Percentiles rank a stretch among this genome's conserved stretches.
Evolutionary conservation across 352 stramenopile species (phyloP).

Genomic region (Halophytophthora polymorphica): DNA sequence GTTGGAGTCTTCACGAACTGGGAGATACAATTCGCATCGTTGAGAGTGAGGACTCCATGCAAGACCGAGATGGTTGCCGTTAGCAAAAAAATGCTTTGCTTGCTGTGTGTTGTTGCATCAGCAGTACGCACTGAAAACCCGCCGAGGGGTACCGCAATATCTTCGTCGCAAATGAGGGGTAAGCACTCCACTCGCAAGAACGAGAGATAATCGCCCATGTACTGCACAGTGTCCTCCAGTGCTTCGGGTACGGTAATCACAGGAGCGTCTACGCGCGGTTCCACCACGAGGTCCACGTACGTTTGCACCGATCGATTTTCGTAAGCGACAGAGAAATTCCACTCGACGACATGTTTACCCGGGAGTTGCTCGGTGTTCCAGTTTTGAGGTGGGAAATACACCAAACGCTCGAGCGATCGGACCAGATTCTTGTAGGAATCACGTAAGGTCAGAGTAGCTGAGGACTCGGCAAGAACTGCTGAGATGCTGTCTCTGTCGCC

Average conservation of each 20-base stretch:
- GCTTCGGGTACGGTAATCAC: conserved; percentile 38
- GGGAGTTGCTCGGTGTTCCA: conserved; percentile 40
- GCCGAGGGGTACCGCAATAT: conserved; percentile 25
- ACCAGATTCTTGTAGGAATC: conserved; percentile 15
- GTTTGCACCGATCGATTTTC: conserved; percentile 21
- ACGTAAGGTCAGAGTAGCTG: conserved; percentile 7
- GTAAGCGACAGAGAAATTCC: conserved; percentile 38
- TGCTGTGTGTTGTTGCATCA: conserved; percentile 12
- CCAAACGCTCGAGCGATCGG: conserved; percentile 18
- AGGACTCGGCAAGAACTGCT: background rate
- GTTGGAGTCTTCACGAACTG: conserved; percentile 6
- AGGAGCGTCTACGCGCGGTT: conserved; percentile 27
- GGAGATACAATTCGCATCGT: conserved; percentile 26
- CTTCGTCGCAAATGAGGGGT: conserved; percentile 43
- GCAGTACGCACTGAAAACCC: conserved; percentile 37
- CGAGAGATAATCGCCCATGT: conserved; percentile 43
- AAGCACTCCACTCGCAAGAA: conserved; percentile 34
- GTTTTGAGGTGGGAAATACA: conserved; percentile 44
- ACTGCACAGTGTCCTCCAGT: conserved; percentile 23
- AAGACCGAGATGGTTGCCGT: conserved; percentile 27
- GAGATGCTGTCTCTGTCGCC: background rate
- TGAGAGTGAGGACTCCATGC: conserved; percentile 26
- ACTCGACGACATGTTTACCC: conserved; percentile 31
- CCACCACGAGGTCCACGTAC: conserved; percentile 34
- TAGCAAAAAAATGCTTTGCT: conserved; percentile 13